Evolutionary conservation across 768 basidiomycete genomes (phyloP).

Genomic region (Thelephora aurantiotincta): DNA sequence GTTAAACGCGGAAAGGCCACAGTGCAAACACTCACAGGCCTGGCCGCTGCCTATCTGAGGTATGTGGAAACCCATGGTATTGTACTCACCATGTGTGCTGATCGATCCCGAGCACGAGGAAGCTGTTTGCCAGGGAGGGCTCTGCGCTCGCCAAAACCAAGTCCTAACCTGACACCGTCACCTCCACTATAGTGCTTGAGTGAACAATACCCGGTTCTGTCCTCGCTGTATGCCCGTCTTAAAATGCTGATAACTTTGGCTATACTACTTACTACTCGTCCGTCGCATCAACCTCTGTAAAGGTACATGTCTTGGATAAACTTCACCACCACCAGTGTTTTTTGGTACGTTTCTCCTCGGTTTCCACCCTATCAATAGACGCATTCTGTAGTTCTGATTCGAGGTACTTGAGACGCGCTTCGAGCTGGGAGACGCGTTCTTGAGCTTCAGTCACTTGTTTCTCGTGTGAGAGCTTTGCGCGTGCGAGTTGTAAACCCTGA

Average conservation of each 20-base stretch:
- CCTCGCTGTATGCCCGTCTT: too few species aligned
- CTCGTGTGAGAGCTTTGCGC: constrained; percentile 53
- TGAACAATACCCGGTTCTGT: too few species aligned
- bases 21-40: constrained; percentile 51
- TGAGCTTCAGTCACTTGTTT: constrained; percentile 53
- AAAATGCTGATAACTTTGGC: too few species aligned
- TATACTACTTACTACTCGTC: too few species aligned
- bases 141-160: constrained; percentile 40
- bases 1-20: constrained; percentile 45
- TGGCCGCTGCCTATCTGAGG: constrained; percentile 64
- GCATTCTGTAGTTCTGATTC: constrained; percentile 1
- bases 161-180: constrained; percentile 8
- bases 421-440: constrained; percentile 35
- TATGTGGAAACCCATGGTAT: constrained; percentile 19
- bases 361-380: neutral
- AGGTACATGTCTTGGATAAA: neutral
- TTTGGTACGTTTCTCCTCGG: neutral
- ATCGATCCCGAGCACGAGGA: constrained; percentile 38
- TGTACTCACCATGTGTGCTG: constrained; percentile 1
- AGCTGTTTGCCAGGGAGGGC: constrained; percentile 64
- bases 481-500: constrained; percentile 55
- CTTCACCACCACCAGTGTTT: constrained; percentile 9
- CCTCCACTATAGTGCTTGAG: neutral
- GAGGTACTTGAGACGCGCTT: constrained; percentile 18
- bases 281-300: neutral